Percentiles rank a stretch among this genome's conserved stretches.
phyloP scores from a whole-genome alignment of 805 yeast genomes.

The Pichia paraexigua region DNA sequence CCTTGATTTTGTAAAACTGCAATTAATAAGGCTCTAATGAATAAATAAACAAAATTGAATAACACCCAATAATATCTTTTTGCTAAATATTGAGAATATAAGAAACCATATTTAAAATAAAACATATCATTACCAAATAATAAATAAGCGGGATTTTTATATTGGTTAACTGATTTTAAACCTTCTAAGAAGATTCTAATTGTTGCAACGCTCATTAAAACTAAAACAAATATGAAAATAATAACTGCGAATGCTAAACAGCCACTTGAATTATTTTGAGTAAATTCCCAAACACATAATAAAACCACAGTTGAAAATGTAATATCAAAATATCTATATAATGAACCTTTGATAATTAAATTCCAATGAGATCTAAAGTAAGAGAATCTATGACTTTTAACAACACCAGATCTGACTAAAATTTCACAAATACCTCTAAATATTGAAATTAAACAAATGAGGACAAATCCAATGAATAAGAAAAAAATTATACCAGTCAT shows the following conservation, averaged over 20 bases:
- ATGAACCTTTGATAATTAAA: conserved; percentile 76
- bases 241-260: conserved; percentile 72
- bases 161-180: conserved; percentile 56
- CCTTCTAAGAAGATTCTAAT: conserved; percentile 70
- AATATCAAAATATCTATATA: conserved; percentile 74
- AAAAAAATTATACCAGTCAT: conserved; percentile 82
- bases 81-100: conserved; percentile 88
- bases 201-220: conserved; percentile 65
- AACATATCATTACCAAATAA: conserved; percentile 77
- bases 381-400: conserved; percentile 57
- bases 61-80: conserved; percentile 77
- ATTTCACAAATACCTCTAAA: conserved; percentile 68
- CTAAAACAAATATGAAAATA: conserved; percentile 48
- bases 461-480: conserved; percentile 62
- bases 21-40: conserved; percentile 72
- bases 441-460: conserved; percentile 44
- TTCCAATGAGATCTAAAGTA: conserved; percentile 82
- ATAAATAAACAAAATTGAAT: conserved; percentile 54
- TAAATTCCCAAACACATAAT: conserved; percentile 83
- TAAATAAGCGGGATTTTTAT: conserved; percentile 87
- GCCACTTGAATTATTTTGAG: conserved; percentile 77
- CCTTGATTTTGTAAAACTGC: conserved; percentile 81
- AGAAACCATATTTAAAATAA: conserved; percentile 82
- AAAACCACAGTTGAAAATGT: conserved; percentile 84
- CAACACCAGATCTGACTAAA: conserved; percentile 45